These are phyloP conservation scores for Mycosarcoma mackinlayi DNA, from an alignment of 1,284 basidiomycete genomes.

Conservation along the genomic window DNA sequence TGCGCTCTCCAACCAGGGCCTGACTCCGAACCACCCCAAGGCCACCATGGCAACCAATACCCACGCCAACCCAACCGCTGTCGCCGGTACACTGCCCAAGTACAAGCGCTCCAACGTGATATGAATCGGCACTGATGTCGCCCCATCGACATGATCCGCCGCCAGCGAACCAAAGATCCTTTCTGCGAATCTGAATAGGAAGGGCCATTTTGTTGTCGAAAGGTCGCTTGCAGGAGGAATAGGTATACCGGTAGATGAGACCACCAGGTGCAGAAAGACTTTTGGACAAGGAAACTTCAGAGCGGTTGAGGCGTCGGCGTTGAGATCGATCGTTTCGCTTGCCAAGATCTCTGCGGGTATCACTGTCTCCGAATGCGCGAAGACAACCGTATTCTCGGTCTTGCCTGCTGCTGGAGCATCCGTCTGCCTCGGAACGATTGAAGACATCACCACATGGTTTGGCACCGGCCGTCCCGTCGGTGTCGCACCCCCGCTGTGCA, in stretches of 20 bases:
- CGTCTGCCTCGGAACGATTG: slow-evolving; percentile 22
- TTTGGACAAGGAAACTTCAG: slow-evolving; percentile 28
- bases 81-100: slow-evolving; percentile 15
- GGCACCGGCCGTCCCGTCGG: slow-evolving; percentile 4
- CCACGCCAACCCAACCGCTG: slow-evolving; percentile 7
- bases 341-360: slow-evolving; percentile 22
- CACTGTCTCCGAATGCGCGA: neutral
- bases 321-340: slow-evolving; percentile 25
- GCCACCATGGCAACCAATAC: slow-evolving; percentile 1
- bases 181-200: slow-evolving; percentile 7
- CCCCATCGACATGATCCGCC: neutral
- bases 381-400: slow-evolving; percentile 20
- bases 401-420: neutral
- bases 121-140: slow-evolving; percentile 26
- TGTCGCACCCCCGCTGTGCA: neutral
- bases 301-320: neutral
- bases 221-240: slow-evolving; percentile 7
- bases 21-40: slow-evolving; percentile 10
- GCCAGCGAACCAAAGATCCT: slow-evolving; percentile 13
- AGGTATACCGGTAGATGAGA: slow-evolving; percentile 5
- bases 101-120: slow-evolving; percentile 29
- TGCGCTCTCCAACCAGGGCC: slow-evolving; percentile 6
- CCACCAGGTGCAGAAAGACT: slow-evolving; percentile 26
- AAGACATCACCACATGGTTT: slow-evolving; percentile 22
- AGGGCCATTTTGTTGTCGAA: neutral